Base-by-base conservation (phyloP, 139 green algal species). In the Dunaliella primolecta region DNA sequence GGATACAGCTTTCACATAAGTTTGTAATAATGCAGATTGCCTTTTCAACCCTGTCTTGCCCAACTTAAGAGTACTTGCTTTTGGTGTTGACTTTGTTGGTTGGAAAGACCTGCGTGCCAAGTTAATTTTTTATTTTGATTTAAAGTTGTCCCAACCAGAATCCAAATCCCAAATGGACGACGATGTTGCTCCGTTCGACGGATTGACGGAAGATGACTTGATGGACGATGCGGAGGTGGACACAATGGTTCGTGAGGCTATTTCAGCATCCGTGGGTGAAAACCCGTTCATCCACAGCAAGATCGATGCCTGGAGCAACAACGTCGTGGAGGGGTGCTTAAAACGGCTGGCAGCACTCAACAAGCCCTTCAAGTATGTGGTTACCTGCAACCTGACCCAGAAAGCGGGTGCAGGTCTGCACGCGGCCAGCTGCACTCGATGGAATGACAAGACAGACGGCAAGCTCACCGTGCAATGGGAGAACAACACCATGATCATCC, bases 191-290 rank as follows among this genome's bases (percentile, higher is more conserved):
- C 36, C 78, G 11, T 71, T 72, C 32, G 78, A 71, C 35, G 78
- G 36, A 36, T 29, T 83, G 36, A 71, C 89, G 0, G 94, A 97
- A 83, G 94, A 97, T 31, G 93, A 97, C 85, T 76, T 96, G 29
- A 90, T 96, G 30, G 94, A 97, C 64, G 94, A 96, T 84, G 94
- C 93, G 15, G 94, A 97, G 84, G 89, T 97, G 20, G 94, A 97
- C 83, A 94, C 90, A 0, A 93, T 97, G 89, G 89, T 97, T 2
- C 84, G 91, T 21, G 91, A 94, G 36, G 84, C 90, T 3, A 92
- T 94, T 75, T 83, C 83, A 11, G 81, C 84, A 7, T 88, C 90
- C 1, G 79, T 97, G 1, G 94, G 92, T 0, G 94, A 98, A 38
- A 92, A 89, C 37, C 83, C 88, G 1, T 98, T 96, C 81, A 34